Evolutionary conservation across 148 eudicot genomes (phyloP), one percentile per base, ranked within the genome.

Genomic region (Silene latifolia): DNA sequence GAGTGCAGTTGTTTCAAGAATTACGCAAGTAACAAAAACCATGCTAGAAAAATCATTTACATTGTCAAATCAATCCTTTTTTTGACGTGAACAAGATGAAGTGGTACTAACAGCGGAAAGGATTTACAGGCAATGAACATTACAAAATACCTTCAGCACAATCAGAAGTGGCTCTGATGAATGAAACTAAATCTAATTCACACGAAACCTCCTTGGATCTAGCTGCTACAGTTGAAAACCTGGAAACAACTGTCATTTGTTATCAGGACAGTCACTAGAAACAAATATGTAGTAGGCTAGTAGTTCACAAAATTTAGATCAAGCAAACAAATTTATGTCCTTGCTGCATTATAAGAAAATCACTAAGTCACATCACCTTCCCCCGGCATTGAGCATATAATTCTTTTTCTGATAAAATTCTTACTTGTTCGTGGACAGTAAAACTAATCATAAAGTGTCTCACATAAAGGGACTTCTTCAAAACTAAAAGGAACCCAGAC

Each of bases 221-320:
- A 73, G 77, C 83, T 8, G 86, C 72, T 72, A 80, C 76, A 61
- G 90, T 90, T 71, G 96, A 90, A 79, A 90, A 89, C 92, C 98
- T 92, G 92, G 79, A 84, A 82, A 74, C 46, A 80, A 80, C 87
- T 83, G 84, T 74, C 82, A 67, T 24, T 71, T 27, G 76, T 79
- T 82, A 85, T 80, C 72, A 89, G 90, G 78, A 81, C 80, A 64
- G 75, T 59, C 79, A 74, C 18, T 46, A 20, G 24, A 9, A 67
- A 32, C 72, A 73, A 54, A 27, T 47, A 58, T 29, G 10, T 4
- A 25, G 5, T 7, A 59, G 32, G 14, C 24, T 53, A 19, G 19
- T 3, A 57, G 5, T 35, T 71, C 35, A 46, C 66, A 25, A 63
- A 69, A 59, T 13, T 24, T 7, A 66, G 42, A 8, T 35, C 18